Evolutionary conservation across 2,329 filamentous ascomycete genomes (phyloP).

Genomic region (Cercospora brassicicola): DNA sequence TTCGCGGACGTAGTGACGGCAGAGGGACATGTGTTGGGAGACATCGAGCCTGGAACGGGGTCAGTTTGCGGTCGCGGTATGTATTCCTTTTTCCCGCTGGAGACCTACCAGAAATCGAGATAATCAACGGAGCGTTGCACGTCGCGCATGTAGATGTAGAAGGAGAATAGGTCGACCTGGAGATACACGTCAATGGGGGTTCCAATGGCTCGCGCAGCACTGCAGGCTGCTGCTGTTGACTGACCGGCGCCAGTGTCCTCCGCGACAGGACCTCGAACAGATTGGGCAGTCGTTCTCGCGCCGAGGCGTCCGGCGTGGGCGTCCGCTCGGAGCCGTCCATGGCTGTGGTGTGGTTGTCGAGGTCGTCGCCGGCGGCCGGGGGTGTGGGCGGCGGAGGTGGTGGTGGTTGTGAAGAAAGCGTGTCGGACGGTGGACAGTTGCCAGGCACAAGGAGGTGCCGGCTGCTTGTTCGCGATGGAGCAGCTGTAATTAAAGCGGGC

Average conservation of each 20-base stretch:
- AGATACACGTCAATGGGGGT: conserved; percentile 7
- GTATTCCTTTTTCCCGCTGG: conserved; percentile 1
- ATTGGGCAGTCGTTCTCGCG: conserved; percentile 82
- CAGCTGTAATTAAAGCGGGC: conserved; percentile 2
- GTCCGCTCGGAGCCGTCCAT: conserved; percentile 33
- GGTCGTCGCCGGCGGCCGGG: conserved; percentile 2
- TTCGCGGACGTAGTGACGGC: conserved; percentile 94
- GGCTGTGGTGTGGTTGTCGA: conserved; percentile 11
- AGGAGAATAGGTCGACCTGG: conserved; percentile 87
- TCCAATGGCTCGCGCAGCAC: background rate
- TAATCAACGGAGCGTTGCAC: conserved; percentile 98
- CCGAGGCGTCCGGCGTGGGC: conserved; percentile 34
- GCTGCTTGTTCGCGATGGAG: background rate
- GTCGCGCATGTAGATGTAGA: conserved; percentile 99
- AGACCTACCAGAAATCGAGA: conserved; percentile 87
- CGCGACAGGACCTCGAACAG: conserved; percentile 94
- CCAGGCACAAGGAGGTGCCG: conserved; percentile 2
- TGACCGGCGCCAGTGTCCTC: conserved; percentile 76
- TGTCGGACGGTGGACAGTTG: background rate
- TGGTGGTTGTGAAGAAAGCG: background rate
- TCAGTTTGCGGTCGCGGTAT: background rate
- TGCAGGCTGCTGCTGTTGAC: conserved; percentile 1
- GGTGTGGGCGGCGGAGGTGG: background rate
- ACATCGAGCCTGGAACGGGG: conserved; percentile 80
- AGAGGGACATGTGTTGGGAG: conserved; percentile 96